Evolutionary conservation across 1,139 yeast genomes (phyloP), one percentile per base, ranked within the genome.

Genomic region (Taphrina pruni): DNA sequence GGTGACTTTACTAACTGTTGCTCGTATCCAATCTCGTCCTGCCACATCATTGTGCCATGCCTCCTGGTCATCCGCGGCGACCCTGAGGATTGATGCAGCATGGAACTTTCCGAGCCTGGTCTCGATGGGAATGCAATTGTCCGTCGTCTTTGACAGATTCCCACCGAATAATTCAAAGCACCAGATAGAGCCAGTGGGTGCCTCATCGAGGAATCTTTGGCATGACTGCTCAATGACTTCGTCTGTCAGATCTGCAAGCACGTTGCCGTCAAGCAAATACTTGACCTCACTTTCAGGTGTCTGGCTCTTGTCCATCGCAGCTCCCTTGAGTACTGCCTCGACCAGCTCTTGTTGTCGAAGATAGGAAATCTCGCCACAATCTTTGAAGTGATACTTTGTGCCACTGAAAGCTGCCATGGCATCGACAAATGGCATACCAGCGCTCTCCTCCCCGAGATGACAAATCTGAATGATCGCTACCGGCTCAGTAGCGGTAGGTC

Each of bases 21-120:
- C n/a, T 32, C 62, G 62, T 9, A 58, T 58, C 62, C 62, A 58
- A 41, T 58, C 62, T 32, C 62, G 43, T n/a, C 62, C 62, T 9
- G 62, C 51, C 8, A 6, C 54, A 17, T 58, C 62, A 21, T 58
- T 46, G 3, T 45, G 48, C 62, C 62, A 58, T 11, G 51, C 35
- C 6, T 38, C 51, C 11, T 52, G 62, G 14, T 46, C 54, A 32
- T 58, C 62, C 12, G 46, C 41, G 9, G 62, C 41, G 9, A 58
- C 62, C 26, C 62, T 43, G 9, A 58, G 20, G 8, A 58, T 58
- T 2, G 54, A 45, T 6, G 62, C 62, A 7, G 62, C 62, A 45
- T 58, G 62, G 41, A 45, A 58, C 20, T 58, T 58, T 14, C 62
- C 62, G 12, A 9, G 20, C 11, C 62, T 43, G 26, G 35, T 43